Evolutionary conservation across 805 yeast species (phyloP), one percentile per base, ranked within the genome.

Genomic region (Wickerhamiella slavikovae): DNA sequence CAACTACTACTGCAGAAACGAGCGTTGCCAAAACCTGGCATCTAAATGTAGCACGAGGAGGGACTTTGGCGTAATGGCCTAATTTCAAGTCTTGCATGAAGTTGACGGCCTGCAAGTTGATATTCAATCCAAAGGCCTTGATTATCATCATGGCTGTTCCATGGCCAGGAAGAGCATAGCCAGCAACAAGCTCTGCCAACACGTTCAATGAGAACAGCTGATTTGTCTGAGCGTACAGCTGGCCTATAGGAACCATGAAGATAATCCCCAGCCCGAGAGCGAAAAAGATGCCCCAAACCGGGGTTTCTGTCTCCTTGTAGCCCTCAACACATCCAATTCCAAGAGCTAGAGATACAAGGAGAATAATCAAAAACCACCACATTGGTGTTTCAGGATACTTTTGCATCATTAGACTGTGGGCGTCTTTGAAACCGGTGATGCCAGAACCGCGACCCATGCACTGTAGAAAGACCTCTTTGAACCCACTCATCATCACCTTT

Each of bases 141-240:
- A 68, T 54, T 34, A 63, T 60, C 58, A 73, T 66, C 45, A 69
- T 58, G 1, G 78, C 76, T 57, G 36, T 72, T 68, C 43, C 61
- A 53, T 58, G 56, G 2, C 71, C 77, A 3, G 79, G 79, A 13
- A 69, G 54, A 29, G 71, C 63, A 42, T 68, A 71, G 2, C 80
- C 80, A 28, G 68, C 64, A 31, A 74, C 58, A 30, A 74, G 51
- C 41, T 72, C 78, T 5, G 68, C 64, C 29, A 74, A 48, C 2
- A 71, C 76, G 42, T 67, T 67, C 36, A 72, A 52, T n/a, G 71
- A 70, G 35, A 71, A 58, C 3, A 59, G 41, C 28, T 52, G 60
- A 48, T 71, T 72, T 0, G 80, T 69, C 18, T 64, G 63, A 3
- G 78, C 68, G 12, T 62, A 62, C 28, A 73, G 58, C 7, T 73